phyloP scores from a whole-genome alignment of 305 asterid genomes.

The Stenogyne calaminthoides region DNA sequence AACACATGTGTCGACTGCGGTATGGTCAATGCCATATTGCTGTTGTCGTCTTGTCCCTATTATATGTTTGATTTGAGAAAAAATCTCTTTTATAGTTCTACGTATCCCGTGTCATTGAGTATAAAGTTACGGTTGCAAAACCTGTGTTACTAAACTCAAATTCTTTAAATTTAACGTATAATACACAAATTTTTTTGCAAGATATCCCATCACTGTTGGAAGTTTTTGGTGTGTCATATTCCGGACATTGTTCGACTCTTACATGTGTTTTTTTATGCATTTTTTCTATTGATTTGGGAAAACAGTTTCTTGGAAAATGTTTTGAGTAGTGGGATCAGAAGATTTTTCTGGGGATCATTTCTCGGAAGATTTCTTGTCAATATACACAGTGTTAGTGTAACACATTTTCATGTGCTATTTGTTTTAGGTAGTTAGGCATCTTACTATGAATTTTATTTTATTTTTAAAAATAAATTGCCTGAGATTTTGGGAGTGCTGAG shows the following conservation, averaged over 20 bases:
- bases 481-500: not conserved
- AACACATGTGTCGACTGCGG: slow-evolving; percentile 97
- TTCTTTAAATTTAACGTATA: not conserved
- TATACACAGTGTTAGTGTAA: not conserved
- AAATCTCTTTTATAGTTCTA: not conserved
- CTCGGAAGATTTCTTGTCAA: not conserved
- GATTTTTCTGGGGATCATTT: not conserved
- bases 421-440: not conserved
- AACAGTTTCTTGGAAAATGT: not conserved
- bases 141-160: not conserved
- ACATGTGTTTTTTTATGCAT: not conserved
- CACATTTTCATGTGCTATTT: not conserved
- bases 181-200: not conserved
- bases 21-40: slow-evolving; percentile 34
- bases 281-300: not conserved
- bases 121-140: not conserved
- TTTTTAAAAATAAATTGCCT: not conserved
- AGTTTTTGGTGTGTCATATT: not conserved
- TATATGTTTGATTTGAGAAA: slow-evolving; percentile 3
- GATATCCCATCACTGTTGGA: not conserved
- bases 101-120: not conserved
- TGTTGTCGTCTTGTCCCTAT: slow-evolving; percentile 9
- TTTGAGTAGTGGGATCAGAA: not conserved
- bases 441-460: not conserved
- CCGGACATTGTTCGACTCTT: not conserved